phyloP scores from a whole-genome alignment of 495 filamentous ascomycete species.

The Podospora sp. region DNA sequence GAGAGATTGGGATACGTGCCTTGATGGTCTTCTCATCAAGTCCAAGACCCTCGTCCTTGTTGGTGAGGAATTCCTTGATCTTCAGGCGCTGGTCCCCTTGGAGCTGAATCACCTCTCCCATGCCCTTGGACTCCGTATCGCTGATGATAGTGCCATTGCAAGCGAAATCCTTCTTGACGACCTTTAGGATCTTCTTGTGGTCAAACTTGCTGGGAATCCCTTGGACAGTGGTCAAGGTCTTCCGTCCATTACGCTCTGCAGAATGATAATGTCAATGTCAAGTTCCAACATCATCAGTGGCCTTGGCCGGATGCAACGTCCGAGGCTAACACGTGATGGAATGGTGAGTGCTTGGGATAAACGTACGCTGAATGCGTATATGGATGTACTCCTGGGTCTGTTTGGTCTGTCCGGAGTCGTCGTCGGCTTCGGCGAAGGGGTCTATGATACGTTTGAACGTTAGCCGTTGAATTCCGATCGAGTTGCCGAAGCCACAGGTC shows the following conservation, averaged over 20 bases:
- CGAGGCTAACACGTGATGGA: slow-evolving; percentile 14
- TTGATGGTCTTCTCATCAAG: slow-evolving; percentile 97
- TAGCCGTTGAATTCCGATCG: slow-evolving; percentile 13
- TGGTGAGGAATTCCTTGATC: slow-evolving; percentile 94
- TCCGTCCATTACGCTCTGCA: slow-evolving; percentile 99
- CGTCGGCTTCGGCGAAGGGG: slow-evolving; percentile 99
- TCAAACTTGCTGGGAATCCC: slow-evolving; percentile 97
- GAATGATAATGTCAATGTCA: slow-evolving; percentile 15
- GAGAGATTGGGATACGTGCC: slow-evolving; percentile 50
- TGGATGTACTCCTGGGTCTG: slow-evolving; percentile 95
- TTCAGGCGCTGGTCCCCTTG: slow-evolving; percentile 99
- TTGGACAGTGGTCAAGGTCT: slow-evolving; percentile 99
- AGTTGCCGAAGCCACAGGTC: not conserved
- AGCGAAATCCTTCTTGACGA: slow-evolving; percentile 99
- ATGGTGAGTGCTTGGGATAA: slow-evolving; percentile 10
- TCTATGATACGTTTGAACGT: slow-evolving; percentile 54
- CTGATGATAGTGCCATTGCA: slow-evolving; percentile 99
- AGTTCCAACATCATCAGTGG: slow-evolving; percentile 3
- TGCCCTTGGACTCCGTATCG: slow-evolving; percentile 71
- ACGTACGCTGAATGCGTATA: slow-evolving; percentile 99
- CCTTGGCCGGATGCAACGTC: not conserved
- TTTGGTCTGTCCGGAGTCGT: slow-evolving; percentile 92
- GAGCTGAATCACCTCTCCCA: slow-evolving; percentile 99
- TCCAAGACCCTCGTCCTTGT: slow-evolving; percentile 90
- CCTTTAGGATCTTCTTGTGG: slow-evolving; percentile 99